Evolutionary conservation across 2,329 filamentous ascomycete genomes (phyloP).

Genomic region (Xylariaceae sp.): DNA sequence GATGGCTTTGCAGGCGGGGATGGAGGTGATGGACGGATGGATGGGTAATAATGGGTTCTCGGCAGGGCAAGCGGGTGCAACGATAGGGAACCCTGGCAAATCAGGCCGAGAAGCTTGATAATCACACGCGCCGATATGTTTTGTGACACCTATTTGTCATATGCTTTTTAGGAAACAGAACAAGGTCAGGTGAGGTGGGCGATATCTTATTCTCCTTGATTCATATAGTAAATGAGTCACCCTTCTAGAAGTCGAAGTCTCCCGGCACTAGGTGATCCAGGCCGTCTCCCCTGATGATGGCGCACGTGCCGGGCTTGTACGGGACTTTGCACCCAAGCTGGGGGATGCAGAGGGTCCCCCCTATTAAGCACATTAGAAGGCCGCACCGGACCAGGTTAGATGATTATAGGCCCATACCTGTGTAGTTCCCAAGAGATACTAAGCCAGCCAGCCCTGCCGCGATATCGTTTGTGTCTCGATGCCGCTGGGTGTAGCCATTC

Average conservation of each 20-base stretch:
- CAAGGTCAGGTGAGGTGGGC: too few relatives aligned
- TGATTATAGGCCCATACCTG: not conserved
- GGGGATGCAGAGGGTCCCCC: constrained; percentile 18
- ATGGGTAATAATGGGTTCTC: too few relatives aligned
- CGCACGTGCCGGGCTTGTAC: constrained; percentile 21
- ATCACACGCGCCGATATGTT: not conserved
- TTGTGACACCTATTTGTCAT: too few relatives aligned
- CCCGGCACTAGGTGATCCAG: constrained; percentile 19
- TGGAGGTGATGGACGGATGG: not conserved
- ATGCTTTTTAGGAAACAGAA: too few relatives aligned
- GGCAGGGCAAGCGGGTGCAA: too few relatives aligned
- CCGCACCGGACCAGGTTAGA: too few relatives aligned
- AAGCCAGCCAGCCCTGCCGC: constrained; percentile 11
- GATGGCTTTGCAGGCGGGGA: not conserved
- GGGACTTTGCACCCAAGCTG: constrained; percentile 17
- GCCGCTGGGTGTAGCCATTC: constrained; percentile 18
- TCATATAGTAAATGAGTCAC: too few relatives aligned
- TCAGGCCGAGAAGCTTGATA: too few relatives aligned
- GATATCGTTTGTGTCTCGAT: constrained; percentile 15
- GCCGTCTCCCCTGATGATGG: constrained; percentile 14
- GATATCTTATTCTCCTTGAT: too few relatives aligned
- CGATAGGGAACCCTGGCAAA: too few relatives aligned
- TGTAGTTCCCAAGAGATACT: constrained; percentile 12
- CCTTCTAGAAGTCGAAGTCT: too few relatives aligned
- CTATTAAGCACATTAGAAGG: not conserved